Base-by-base conservation (phyloP, 2,329 filamentous ascomycete species). In the Trichoderma simmonsii region DNA sequence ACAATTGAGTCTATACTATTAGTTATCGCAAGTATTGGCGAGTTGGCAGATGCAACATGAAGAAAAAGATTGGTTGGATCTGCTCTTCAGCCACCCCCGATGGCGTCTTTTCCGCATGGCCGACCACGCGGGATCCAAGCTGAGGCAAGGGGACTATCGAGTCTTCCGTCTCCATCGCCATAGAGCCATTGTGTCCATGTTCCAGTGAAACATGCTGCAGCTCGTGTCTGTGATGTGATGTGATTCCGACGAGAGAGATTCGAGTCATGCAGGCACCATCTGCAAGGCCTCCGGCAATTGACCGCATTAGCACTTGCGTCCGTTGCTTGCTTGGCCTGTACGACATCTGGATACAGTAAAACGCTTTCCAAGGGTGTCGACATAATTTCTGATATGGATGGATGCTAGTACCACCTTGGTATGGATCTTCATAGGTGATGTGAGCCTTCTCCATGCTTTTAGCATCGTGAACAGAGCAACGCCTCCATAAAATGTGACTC, bases 181-280 rank as follows among this genome's bases (percentile, higher is more conserved):
- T 8, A 60, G 11, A 21, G 57, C 57, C 30, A 60, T 15, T 43
- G 36, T 32, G 57, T 60, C 28, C 57, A 32, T 60, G 28, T 60
- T 34, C 28, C 30, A 34, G 24, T 39, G 60, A 15, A 12, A 63
- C 34, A 48, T 21, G 60, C 59, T 15, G 32, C 59, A 26, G 54
- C 65, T 69, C 54, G 32, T 68, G 54, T 60, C 65, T 30, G 54
- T 43, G 65, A 69, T 61, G 67, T 51, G 67, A 70, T 70, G 67
- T 54, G 67, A 70, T 66, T 66, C 48, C 28, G 48, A 26, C 39
- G n/a, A 62, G 21, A n/a, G 48, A 36, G 39, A 51, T 21, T 36
- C 67, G 67, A 57, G 61, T 63, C 48, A 71, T 64, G 68, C 68
- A 71, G 68, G 68, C 60, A 64, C 68, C 68, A 48, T 63, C 68